Evolutionary conservation across 2,329 filamentous ascomycete species (phyloP), one percentile per base, ranked within the genome.

Genomic region (Karstenula rhodostoma): DNA sequence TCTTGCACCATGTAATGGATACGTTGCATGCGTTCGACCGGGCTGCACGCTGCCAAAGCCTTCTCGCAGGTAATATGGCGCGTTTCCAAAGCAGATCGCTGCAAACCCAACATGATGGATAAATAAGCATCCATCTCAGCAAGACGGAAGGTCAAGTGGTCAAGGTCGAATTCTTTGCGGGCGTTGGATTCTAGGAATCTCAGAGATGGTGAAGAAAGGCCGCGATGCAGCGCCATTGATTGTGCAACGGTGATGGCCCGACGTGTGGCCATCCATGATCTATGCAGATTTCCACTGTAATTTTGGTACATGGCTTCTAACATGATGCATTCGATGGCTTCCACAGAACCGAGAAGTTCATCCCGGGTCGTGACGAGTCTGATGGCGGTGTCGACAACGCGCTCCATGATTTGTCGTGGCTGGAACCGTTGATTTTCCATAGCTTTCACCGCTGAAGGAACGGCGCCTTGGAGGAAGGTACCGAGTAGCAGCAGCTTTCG

Each of bases 321-420:
- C 56, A 83, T 72, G 29, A 83, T 71, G 60, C 78, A 82, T 25
- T 79, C 74, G 9, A 84, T 60, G 1, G 78, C 73, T 55, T 84
- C 82, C 0, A 83, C 43, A 1, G 69, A 77, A 6, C 64, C 64
- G 0, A 77, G 54, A 12, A 83, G 60, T 13, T 77, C 72, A 22
- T 82, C 79, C 15, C 80, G 77, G 8, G 65, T 77, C 0, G 78
- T 80, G 0, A 80, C 77, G 4, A 67, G 52, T 0, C 43, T 59
- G 2, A 44, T 72, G 1, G 74, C 79, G 5, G 72, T 67, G 9
- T 74, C 66, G 5, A 72, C 66, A 9, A 77, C 63, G 8, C 70
- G 64, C 32, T 61, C 54, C 68, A 77, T 77, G 47, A 80, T 56
- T 7, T 56, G 55, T n/a, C 43, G 22, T n/a, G 40, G 56, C 64